These are phyloP conservation scores for Aspergillus sp. DNA, from an alignment of 2,329 filamentous ascomycete species.

Conservation along the genomic window DNA sequence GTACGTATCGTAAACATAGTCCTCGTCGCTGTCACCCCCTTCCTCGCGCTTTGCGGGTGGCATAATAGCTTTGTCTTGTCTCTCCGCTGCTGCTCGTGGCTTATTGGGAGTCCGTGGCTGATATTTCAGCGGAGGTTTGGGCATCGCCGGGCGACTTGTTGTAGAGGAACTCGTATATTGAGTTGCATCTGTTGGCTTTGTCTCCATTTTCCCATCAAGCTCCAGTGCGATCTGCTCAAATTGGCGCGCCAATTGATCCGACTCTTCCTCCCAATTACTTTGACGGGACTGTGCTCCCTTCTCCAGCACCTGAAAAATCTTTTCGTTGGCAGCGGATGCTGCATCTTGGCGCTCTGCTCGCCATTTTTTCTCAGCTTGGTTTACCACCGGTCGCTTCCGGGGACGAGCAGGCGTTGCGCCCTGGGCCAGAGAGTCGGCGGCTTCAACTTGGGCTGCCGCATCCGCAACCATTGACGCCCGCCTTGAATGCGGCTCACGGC, in stretches of 20 bases:
- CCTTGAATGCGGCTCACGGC: slow-evolving; percentile 32
- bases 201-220: slow-evolving; percentile 34
- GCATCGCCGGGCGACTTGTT: slow-evolving; percentile 14
- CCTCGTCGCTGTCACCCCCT: slow-evolving; percentile 48
- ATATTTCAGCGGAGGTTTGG: slow-evolving; percentile 36
- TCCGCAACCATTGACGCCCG: slow-evolving; percentile 35
- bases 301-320: slow-evolving; percentile 34
- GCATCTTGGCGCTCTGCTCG: slow-evolving; percentile 33
- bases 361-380: slow-evolving; percentile 41
- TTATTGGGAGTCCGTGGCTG: slow-evolving; percentile 36
- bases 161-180: neutral
- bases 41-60: slow-evolving; percentile 16
- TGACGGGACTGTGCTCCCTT: slow-evolving; percentile 37
- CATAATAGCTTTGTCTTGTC: slow-evolving; percentile 1
- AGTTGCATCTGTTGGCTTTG: slow-evolving; percentile 12
- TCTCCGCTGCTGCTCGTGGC: slow-evolving; percentile 16
- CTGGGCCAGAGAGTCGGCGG: neutral
- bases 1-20: slow-evolving; percentile 64
- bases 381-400: slow-evolving; percentile 42
- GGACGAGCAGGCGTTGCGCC: slow-evolving; percentile 20
- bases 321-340: slow-evolving; percentile 37
- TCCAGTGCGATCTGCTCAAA: slow-evolving; percentile 45
- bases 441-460: slow-evolving; percentile 20
- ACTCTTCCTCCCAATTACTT: slow-evolving; percentile 43
- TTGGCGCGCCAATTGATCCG: slow-evolving; percentile 42